phyloP scores from a whole-genome alignment of 495 filamentous ascomycete species.

The Glonium stellatum region DNA sequence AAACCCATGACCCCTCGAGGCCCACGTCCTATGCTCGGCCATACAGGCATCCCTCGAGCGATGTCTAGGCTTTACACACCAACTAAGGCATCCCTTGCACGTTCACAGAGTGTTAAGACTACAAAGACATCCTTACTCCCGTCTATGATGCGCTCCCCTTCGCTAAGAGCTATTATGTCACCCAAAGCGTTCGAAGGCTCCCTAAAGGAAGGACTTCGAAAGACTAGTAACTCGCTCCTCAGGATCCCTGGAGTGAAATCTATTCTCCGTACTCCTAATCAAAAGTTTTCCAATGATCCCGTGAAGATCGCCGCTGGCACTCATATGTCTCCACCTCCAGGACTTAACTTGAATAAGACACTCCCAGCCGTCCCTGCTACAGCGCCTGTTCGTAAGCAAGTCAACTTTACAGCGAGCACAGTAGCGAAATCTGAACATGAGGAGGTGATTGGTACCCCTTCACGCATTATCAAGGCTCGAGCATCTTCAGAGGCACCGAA shows the following conservation, averaged over 20 bases:
- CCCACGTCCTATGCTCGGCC: conserved; percentile 4
- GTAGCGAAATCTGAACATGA: conserved; percentile 37
- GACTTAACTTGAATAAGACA: conserved; percentile 33
- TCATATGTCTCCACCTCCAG: conserved; percentile 40
- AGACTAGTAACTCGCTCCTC: conserved; percentile 21
- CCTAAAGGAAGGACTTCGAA: conserved; percentile 17
- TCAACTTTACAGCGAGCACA: conserved; percentile 53
- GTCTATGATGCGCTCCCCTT: conserved; percentile 44
- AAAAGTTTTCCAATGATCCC: conserved; percentile 56
- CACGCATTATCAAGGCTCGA: conserved; percentile 14
- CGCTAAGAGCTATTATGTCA: conserved; percentile 9
- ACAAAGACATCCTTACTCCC: conserved; percentile 49
- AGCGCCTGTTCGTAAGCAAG: conserved; percentile 45
- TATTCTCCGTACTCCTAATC: conserved; percentile 54
- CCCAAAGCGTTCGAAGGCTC: conserved; percentile 16
- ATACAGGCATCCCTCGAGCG: conserved; percentile 38
- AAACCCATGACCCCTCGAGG: conserved; percentile 34
- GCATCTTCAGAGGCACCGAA: conserved; percentile 21
- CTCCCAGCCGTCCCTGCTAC: conserved; percentile 32
- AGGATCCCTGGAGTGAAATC: conserved; percentile 47
- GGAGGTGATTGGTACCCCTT: conserved; percentile 15
- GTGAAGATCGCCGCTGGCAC: conserved; percentile 55
- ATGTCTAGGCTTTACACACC: conserved; percentile 61
- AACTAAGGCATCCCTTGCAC: conserved; percentile 69
- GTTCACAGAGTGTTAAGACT: conserved; percentile 53